Conservation (phyloP, 164 flowering plant genomes). For the Kalanchoe fedtschenkoi region DNA sequence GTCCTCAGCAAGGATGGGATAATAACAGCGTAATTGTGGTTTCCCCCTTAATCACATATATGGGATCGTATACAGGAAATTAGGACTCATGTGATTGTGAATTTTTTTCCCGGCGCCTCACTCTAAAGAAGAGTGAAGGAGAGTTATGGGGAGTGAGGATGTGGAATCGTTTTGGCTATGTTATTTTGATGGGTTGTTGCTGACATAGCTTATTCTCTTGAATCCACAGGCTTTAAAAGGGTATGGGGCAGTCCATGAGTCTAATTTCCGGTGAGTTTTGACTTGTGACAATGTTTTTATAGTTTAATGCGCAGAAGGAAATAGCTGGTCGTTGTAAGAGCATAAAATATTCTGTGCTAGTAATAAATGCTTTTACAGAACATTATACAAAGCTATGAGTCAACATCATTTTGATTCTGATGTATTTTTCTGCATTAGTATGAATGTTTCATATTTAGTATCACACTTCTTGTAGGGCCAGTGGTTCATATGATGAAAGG, state of each 20-base stretch:
- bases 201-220: conserved; percentile 99
- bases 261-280: conserved; percentile 79
- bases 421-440: background rate
- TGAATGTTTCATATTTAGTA: conserved; percentile 9
- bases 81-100: conserved; percentile 82
- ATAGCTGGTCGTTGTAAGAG: conserved; percentile 7
- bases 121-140: conserved; percentile 40
- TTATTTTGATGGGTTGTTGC: conserved; percentile 70
- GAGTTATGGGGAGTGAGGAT: conserved; percentile 81
- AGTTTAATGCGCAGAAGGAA: background rate
- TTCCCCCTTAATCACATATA: conserved; percentile 80
- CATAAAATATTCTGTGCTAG: background rate
- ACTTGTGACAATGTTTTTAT: conserved; percentile 10
- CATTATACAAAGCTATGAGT: background rate
- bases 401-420: background rate
- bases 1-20: conserved; percentile 98
- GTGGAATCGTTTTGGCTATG: conserved; percentile 86
- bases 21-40: conserved; percentile 99
- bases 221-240: conserved; percentile 99
- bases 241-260: conserved; percentile 76
- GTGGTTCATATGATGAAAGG: conserved; percentile 77
- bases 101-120: conserved; percentile 59
- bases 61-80: conserved; percentile 82
- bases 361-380: background rate
- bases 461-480: conserved; percentile 45